These are phyloP conservation scores for Dendrocalamus sinicus DNA, from an alignment of 176 grass and related monocot genomes.

Conservation along the genomic window DNA sequence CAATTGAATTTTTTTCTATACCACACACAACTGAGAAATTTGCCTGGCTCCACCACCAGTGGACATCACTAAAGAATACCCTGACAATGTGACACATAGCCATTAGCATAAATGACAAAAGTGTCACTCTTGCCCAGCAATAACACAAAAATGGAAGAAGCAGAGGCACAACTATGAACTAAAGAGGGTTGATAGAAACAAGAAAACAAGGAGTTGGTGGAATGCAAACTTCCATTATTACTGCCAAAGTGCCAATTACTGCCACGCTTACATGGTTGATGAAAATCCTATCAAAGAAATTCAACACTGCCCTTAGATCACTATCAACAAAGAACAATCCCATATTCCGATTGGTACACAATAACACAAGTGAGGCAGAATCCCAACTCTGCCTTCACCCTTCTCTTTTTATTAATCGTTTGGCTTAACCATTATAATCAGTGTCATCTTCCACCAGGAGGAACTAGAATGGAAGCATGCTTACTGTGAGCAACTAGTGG, in stretches of 20 bases:
- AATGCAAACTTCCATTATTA: neutral
- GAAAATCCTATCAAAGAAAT: neutral
- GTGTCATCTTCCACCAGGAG: neutral
- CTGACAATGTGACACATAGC: neutral
- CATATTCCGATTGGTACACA: neutral
- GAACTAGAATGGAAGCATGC: conserved; percentile 22
- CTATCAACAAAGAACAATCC: neutral
- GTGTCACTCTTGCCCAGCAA: neutral
- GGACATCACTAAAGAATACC: neutral
- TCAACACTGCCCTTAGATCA: neutral
- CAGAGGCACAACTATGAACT: too few species aligned
- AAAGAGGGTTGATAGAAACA: neutral
- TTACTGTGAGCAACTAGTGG: neutral
- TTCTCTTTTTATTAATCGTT: neutral
- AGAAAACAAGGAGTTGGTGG: neutral
- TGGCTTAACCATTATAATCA: neutral
- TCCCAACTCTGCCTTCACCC: neutral
- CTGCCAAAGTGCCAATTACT: neutral
- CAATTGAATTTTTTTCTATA: neutral
- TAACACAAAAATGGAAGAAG: neutral
- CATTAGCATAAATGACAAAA: neutral
- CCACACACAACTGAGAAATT: neutral
- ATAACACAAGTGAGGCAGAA: neutral
- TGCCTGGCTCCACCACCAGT: neutral
- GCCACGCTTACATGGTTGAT: neutral